A percentile compares a stretch with the other conserved stretches of the same genome.
Evolutionary conservation across 108 stramenopile genomes (phyloP).

Genomic region (Stephanodiscus triporus): DNA sequence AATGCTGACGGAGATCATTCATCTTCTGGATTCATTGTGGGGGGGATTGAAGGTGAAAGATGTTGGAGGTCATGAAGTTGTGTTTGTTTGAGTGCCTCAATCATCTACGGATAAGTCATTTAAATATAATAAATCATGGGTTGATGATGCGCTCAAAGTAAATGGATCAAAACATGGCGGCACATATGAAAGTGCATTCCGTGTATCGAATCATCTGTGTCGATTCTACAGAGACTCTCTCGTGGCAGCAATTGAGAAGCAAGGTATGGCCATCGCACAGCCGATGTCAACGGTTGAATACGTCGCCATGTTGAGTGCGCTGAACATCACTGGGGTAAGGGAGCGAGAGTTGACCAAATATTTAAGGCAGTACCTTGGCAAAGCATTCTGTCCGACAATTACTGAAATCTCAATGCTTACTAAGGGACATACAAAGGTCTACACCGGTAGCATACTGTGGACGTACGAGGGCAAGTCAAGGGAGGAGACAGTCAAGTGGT

Average conservation of each 20-base stretch:
- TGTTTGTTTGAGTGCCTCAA: not conserved
- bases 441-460: not conserved
- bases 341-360: not conserved
- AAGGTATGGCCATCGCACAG: constrained; percentile 2
- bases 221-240: not conserved
- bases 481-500: not conserved
- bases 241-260: not conserved
- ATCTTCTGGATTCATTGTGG: not conserved
- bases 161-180: not conserved
- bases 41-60: not conserved
- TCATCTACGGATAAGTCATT: no score
- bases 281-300: not conserved
- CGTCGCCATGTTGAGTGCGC: not conserved
- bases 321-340: not conserved
- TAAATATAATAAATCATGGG: no score
- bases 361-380: not conserved
- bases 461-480: not conserved
- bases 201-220: not conserved
- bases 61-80: not conserved
- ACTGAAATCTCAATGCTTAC: not conserved
- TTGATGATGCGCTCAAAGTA: no score
- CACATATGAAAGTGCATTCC: not conserved
- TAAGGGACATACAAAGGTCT: not conserved
- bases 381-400: not conserved
- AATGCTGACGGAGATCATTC: not conserved